Base-by-base conservation (phyloP, 306 rosid genomes). In the Ormosia emarginata region DNA sequence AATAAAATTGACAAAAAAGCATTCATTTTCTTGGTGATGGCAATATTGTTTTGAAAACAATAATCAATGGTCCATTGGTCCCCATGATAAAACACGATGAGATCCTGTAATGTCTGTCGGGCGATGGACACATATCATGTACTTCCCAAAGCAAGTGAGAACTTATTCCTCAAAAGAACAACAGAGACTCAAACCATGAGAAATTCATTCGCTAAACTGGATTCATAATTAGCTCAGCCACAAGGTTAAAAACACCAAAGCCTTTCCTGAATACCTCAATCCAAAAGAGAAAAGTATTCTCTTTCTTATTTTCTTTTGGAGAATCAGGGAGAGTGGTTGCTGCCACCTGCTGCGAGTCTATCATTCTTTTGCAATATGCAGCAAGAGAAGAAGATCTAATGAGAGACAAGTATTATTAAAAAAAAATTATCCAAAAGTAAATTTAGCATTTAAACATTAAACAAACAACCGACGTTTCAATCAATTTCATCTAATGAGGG, bases 41-140 rank as follows among this genome's bases (percentile, higher is more conserved):
- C 36, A 37, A 29, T 75, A 58, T 8, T 40, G 57, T 59, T 67
- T 78, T 78, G 10, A 5, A 59, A 79, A n/a, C n/a, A n/a, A 67
- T 61, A 82, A 67, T 59, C 30, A 62, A 79, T 86, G 85, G 84
- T 79, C 82, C 82, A 68, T 52, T 76, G 84, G 77, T 82, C 73
- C 79, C 82, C 81, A 18, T 44, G 32, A 66, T 58, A 59, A 52
- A 86, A 82, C 75, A 74, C 75, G 29, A 24, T 14, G 39, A 75
- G 46, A 75, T 79, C 72, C 37, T 62, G 69, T 44, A 77, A 82
- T 82, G 76, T 82, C 76, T 79, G 79, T 82, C 72, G 72, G 75
- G 70, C 37, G 75, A 79, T 66, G 83, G 57, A 52, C 56, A 58
- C 66, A 59, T 74, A 33, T 56, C 64, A 29, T 79, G 79, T 82